Conservation (phyloP, 768 basidiomycete genomes). For the Tylopilus sp. region DNA sequence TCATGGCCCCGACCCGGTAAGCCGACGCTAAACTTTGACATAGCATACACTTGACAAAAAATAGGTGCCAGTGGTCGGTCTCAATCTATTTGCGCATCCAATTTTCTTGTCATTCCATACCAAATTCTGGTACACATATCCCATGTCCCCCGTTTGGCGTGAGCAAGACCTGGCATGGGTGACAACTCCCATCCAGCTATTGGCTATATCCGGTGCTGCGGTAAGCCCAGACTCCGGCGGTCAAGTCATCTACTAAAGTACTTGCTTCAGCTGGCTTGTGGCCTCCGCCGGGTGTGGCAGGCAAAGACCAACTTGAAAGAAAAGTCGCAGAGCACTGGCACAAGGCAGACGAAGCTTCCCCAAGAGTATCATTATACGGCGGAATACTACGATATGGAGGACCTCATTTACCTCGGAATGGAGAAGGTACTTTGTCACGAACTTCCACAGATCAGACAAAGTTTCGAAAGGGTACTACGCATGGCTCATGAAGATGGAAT, state of each 20-base stretch:
- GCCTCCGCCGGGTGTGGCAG: not conserved
- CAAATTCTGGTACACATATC: not conserved
- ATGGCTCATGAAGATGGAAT: not conserved
- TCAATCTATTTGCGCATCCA: not conserved
- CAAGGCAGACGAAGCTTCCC: too few species aligned
- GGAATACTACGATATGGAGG: not conserved
- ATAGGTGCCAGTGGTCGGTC: not conserved
- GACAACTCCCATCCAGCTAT: not conserved
- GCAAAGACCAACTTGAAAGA: not conserved
- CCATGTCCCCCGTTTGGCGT: not conserved
- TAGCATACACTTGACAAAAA: not conserved
- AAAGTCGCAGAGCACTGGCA: too few species aligned
- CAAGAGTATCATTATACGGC: not conserved
- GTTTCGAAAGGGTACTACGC: not conserved
- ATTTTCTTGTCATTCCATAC: not conserved
- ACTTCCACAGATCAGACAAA: not conserved
- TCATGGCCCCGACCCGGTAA: not conserved
- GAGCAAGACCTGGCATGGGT: not conserved
- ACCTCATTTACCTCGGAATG: not conserved
- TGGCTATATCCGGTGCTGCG: not conserved
- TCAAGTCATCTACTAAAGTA: not conserved
- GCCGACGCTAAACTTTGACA: not conserved
- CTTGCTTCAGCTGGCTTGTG: not conserved
- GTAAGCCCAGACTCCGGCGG: not conserved
- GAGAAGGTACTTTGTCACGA: not conserved